Base-by-base conservation (phyloP, 2,329 filamentous ascomycete genomes). In the Passalora sequoiae region DNA sequence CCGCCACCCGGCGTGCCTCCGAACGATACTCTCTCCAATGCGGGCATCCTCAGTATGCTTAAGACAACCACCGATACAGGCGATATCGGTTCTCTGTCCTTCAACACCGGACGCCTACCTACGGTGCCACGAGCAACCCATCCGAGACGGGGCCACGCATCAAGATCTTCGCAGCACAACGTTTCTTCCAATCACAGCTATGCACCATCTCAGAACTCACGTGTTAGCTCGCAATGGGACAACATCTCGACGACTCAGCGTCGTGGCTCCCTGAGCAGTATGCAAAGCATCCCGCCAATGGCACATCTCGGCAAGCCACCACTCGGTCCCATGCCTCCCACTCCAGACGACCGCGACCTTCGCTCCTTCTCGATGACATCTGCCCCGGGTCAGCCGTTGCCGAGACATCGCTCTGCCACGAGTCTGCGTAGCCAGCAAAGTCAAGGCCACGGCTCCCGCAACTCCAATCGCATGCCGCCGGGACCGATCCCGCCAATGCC, bases 1-100 rank as follows among this genome's bases (percentile, higher is more conserved):
- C 58, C 60, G 13, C 43, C 52, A 49, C 46, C 58, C 52, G 49
- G 40, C 53, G 56, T 44, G 44, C 56, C 62, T 44, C 45, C 56
- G 60, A 48, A 53, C 56, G 49, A 59, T 55, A 47, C 59, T 59
- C 38, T 61, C 59, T 40, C 55, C 51, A 61, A 63, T 43, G 66
- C 67, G 19, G 69, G 67, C 29, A 65, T 74, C 47, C 61, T 70
- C 59, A 71, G 68, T 49, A 74, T 74, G 71, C 68, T 74, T 43
- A 68, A 69, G 45, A 73, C 70, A 8, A 67, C 67, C 6, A 74
- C 69, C 1, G 71, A 74, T 53, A 66, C 71, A 37, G 70, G 70
- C 38, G 67, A 72, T 47, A 60, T 74, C 36, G 68, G 63, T 8
- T 57, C 63, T 20, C 57, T 71, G 13, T 62, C 61, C 4, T 64